Conservation (phyloP, 78 protist species). For the slime mould (Dictyostelium discoideum) region dicty_2.7 NC_007090.3:2112001-2112500, state of each 20-base stretch:
- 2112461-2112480: not conserved
- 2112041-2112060: not conserved
- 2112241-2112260: not conserved
- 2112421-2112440: not conserved
- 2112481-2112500: not conserved
- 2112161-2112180: constrained; percentile 35
- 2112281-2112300: constrained; percentile 65
- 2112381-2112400: not conserved
- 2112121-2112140: constrained; percentile 31
- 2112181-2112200: constrained; percentile 22
- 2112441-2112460: not conserved
- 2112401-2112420: not conserved
- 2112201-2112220: not conserved
- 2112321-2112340: constrained; percentile 74
- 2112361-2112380: constrained; percentile 30
- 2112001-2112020: not conserved
- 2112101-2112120: constrained; percentile 64
- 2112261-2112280: constrained; percentile 71
- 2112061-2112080: constrained; percentile 11
- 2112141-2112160: constrained; percentile 41
- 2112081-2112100: constrained; percentile 49
- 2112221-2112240: constrained; percentile 23
- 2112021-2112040: not conserved
- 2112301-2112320: constrained; percentile 76
- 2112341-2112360: constrained; percentile 26